Base-by-base conservation (phyloP, 768 basidiomycete genomes). In the Lactarius pseudohatsudake region DNA sequence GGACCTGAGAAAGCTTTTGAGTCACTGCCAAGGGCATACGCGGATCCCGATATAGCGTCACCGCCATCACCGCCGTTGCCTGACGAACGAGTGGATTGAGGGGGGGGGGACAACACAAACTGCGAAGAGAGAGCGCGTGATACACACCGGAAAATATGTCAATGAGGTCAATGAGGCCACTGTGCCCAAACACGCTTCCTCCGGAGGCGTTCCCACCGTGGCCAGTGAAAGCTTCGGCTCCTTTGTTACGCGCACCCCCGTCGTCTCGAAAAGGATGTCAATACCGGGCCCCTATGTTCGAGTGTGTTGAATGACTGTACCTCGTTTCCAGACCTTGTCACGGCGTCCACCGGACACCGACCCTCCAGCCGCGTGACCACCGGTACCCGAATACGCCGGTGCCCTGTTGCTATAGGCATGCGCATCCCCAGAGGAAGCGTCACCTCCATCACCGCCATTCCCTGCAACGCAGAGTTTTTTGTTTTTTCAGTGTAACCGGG, bases 1-100 rank as follows among this genome's bases (percentile, higher is more conserved):
- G 62, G 65, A 36, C 75, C 75, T 13, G 73, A 72, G 59, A 65
- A 71, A 16, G 72, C 72, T 47, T 73, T 73, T 34, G 72, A 72
- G 4, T 68, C 72, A 6, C 70, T 43, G 20, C 74, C 73, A 45
- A 40, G 47, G 26, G 63, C 60, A 59, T 63, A 57, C 2, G 76
- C 73, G 58, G 73, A 72, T 30, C 76, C 76, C 1, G 75, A 72
- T 4, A 47, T 57, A 18, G 74, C 75, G 28, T 62, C 68, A 0
- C 76, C 76, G 30, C 76, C 76, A 22, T 68, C 55, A 2, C 67
- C 67, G 22, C 64, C 68, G 36, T 62, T 62, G 5, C 61, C 68
- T 69, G 20, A 41, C 28, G 61, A 57, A 13, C n/a, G 41, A 57
- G 8, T 18, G 41, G n/a, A 22, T 56, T 47, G 59, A 58, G 43